phyloP scores from a whole-genome alignment of 441 rosid genomes.

The Melastoma candidum region DNA sequence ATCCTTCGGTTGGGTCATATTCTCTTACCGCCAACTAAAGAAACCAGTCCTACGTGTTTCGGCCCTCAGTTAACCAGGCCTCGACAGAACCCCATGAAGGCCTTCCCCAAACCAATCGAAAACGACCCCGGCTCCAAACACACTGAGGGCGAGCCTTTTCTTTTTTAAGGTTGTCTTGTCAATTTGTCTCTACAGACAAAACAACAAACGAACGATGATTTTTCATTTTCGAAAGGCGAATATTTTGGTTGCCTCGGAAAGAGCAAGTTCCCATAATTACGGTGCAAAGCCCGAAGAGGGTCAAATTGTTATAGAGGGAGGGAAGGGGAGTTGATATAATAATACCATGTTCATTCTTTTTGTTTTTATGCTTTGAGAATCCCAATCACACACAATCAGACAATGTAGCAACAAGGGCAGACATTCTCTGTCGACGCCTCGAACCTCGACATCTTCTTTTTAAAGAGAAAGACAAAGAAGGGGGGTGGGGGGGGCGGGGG shows the following conservation, averaged over 20 bases:
- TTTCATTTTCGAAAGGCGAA: no score
- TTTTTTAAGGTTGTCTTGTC: conserved; percentile 7
- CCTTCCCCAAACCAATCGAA: conserved; percentile 33
- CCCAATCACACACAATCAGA: conserved; percentile 3
- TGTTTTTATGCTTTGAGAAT: not conserved
- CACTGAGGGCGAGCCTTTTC: no score
- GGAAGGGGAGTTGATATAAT: not conserved
- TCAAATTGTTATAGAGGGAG: not conserved
- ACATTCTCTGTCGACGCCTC: conserved; percentile 9
- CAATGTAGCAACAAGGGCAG: conserved; percentile 10
- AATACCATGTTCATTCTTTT: not conserved
- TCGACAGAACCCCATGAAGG: conserved; percentile 40
- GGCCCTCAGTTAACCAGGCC: no score
- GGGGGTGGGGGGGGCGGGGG: not conserved
- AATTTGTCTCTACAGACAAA: no score
- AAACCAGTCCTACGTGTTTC: no score
- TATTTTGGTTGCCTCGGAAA: no score
- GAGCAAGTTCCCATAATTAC: no score
- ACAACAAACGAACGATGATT: no score
- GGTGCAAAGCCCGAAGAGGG: not conserved
- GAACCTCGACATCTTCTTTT: not conserved
- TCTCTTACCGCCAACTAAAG: no score
- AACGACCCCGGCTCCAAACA: no score
- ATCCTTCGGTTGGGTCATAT: no score
- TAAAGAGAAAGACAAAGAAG: not conserved